phyloP scores from a whole-genome alignment of 2,329 filamentous ascomycete species.

The Microcyclosporella mali region DNA sequence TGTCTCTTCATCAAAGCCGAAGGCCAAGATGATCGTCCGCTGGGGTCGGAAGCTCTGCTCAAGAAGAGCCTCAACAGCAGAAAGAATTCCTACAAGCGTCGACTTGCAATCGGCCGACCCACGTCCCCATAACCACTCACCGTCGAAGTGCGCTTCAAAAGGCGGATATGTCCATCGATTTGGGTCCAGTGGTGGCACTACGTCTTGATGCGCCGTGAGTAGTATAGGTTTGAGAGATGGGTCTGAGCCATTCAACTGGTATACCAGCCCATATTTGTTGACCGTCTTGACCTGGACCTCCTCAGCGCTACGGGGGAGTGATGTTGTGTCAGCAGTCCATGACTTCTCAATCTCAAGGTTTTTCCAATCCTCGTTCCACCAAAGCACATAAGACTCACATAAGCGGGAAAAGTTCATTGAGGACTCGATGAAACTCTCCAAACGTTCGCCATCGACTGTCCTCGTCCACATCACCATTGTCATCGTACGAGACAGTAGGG shows the following conservation, averaged over 20 bases:
- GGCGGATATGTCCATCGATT: constrained; percentile 57
- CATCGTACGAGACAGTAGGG: constrained; percentile 1
- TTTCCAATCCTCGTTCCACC: too few relatives aligned
- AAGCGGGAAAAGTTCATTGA: neutral
- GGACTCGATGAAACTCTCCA: neutral
- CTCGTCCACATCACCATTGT: neutral
- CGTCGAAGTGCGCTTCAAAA: constrained; percentile 54
- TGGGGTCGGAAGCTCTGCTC: constrained; percentile 47
- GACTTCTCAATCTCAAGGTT: too few relatives aligned
- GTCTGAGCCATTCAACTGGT: constrained; percentile 52
- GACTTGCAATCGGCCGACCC: constrained; percentile 58
- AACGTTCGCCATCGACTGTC: neutral
- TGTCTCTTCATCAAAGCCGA: constrained; percentile 26
- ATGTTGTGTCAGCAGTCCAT: neutral
- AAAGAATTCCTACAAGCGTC: constrained; percentile 52
- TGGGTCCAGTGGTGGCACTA: constrained; percentile 52
- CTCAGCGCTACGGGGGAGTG: constrained; percentile 29
- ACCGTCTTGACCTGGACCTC: constrained; percentile 48
- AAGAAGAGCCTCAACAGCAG: constrained; percentile 52
- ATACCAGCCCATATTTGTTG: constrained; percentile 55
- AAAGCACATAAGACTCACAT: neutral
- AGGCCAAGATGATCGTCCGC: constrained; percentile 36
- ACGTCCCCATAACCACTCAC: constrained; percentile 55
- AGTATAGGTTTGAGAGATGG: constrained; percentile 49
- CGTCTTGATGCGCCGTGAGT: constrained; percentile 60